Base-by-base conservation (phyloP, 2,329 filamentous ascomycete genomes). In the Elsinoe ampelina region DNA sequence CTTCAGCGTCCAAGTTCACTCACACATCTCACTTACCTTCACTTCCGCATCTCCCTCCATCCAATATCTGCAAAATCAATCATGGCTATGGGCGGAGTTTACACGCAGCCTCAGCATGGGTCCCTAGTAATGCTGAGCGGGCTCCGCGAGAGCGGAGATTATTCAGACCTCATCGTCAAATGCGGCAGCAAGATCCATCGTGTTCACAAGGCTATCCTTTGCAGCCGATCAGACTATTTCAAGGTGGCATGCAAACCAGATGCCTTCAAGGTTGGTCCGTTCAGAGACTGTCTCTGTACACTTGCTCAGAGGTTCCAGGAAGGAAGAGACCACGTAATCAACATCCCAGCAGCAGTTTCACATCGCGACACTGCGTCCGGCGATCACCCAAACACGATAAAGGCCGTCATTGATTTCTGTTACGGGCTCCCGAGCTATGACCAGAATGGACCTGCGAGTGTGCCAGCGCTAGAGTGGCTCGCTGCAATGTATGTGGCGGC, bases 371-470 rank as follows among this genome's bases (percentile, higher is more conserved):
- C 36, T 8, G n/a, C 20, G 0, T 61, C 61, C 32, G 59, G 58
- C 15, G 58, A 66, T 26, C 62, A 66, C 34, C 62, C 64, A 8
- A 63, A 63, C 10, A 58, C 57, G 5, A 54, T 68, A 20, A 60
- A 62, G 54, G 47, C 57, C 13, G 65, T 67, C 63, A 58, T 66
- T 15, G 39, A 68, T 35, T 66, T 59, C 60, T 61, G 66, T 57
- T 68, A 68, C 50, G 50, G 50, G 12, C 6, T 10, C 13, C 26
- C 5, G 20, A 22, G 22, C 17, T 43, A 43, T 20, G 10, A 22
- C 41, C 7, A 22, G 17, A 20, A 43, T 8, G 13, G 17, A 43
- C 41, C 41, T 11, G 17, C 41, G 8, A 20, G 13, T 22, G 41
- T 43, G 17, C 11, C 41, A 22, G 17, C 15, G 17, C 6, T 43